These are phyloP conservation scores for Trypanosoma mega DNA, from an alignment of 208 protist genomes.

Conservation along the genomic window DNA sequence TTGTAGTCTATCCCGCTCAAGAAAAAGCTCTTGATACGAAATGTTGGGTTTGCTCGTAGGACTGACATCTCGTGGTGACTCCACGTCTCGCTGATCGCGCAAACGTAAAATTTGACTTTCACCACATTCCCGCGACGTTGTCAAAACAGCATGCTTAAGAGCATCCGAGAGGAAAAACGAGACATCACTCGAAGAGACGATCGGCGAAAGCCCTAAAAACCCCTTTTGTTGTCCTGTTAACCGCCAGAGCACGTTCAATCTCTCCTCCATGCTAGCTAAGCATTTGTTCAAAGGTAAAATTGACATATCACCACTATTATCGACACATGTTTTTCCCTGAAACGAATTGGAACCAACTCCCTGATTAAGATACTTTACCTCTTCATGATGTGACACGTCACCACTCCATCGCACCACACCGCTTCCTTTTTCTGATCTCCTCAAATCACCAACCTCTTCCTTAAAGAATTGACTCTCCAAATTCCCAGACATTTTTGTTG, in stretches of 20 bases:
- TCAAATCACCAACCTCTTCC: not conserved
- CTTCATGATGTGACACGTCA: too few relatives aligned
- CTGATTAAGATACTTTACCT: too few relatives aligned
- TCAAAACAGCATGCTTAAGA: not conserved
- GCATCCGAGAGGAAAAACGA: not conserved
- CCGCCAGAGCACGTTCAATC: not conserved
- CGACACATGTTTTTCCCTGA: not conserved
- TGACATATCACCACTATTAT: not conserved
- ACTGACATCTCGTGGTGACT: not conserved
- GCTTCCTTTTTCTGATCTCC: not conserved
- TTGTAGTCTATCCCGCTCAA: not conserved
- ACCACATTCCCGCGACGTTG: not conserved
- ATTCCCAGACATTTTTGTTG: not conserved
- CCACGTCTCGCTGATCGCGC: too few relatives aligned
- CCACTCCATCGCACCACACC: not conserved
- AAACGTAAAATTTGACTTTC: too few relatives aligned
- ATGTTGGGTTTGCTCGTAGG: not conserved
- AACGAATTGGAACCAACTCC: not conserved
- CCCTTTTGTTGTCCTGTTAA: conserved; percentile 6
- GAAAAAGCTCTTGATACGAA: not conserved
- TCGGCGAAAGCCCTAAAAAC: conserved; percentile 1
- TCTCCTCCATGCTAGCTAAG: not conserved
- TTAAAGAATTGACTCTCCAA: not conserved
- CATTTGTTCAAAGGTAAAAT: not conserved
- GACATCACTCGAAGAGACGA: not conserved